Percentiles rank a stretch among this genome's conserved stretches.
Evolutionary conservation across 2,329 filamentous ascomycete species (phyloP).

Genomic region (Dothistroma pini): DNA sequence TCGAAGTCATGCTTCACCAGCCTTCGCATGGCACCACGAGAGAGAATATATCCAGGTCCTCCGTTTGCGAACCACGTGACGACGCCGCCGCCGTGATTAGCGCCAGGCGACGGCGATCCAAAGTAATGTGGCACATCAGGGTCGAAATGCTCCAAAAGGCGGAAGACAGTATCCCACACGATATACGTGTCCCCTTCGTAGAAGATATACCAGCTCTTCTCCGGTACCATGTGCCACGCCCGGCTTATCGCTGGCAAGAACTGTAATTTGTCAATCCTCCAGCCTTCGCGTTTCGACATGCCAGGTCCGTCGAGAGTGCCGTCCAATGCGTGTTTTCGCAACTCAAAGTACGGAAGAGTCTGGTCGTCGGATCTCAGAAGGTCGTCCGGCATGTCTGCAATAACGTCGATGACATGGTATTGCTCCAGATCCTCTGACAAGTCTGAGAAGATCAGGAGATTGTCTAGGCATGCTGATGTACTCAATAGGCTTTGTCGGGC

Average conservation of each 20-base stretch:
- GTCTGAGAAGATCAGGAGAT: conserved; percentile 50
- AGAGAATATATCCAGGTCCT: conserved; percentile 48
- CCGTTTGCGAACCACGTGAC: conserved; percentile 48
- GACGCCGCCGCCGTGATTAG: conserved; percentile 31
- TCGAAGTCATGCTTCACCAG: conserved; percentile 32
- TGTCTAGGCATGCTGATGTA: conserved; percentile 51
- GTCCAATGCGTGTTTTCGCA: conserved; percentile 17
- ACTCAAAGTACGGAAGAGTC: conserved; percentile 13
- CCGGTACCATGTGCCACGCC: conserved; percentile 46
- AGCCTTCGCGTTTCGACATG: conserved; percentile 35
- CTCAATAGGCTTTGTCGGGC: conserved; percentile 49
- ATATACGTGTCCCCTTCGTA: conserved; percentile 52
- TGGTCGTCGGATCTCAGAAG: conserved; percentile 15
- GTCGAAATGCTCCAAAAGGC: conserved; percentile 14
- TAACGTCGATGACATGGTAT: conserved; percentile 42
- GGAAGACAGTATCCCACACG: conserved; percentile 37
- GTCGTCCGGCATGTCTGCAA: conserved; percentile 43
- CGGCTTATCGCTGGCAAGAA: conserved; percentile 51
- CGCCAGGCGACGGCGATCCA: conserved; percentile 24
- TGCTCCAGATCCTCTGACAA: conserved; percentile 42
- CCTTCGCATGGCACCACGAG: conserved; percentile 44
- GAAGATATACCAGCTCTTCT: conserved; percentile 52
- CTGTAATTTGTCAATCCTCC: conserved; percentile 53
- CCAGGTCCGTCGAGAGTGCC: conserved; percentile 13
- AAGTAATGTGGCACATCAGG: conserved; percentile 18